These are phyloP conservation scores for Torulaspora quercuum DNA, from an alignment of 805 yeast genomes.

Conservation along the genomic window DNA sequence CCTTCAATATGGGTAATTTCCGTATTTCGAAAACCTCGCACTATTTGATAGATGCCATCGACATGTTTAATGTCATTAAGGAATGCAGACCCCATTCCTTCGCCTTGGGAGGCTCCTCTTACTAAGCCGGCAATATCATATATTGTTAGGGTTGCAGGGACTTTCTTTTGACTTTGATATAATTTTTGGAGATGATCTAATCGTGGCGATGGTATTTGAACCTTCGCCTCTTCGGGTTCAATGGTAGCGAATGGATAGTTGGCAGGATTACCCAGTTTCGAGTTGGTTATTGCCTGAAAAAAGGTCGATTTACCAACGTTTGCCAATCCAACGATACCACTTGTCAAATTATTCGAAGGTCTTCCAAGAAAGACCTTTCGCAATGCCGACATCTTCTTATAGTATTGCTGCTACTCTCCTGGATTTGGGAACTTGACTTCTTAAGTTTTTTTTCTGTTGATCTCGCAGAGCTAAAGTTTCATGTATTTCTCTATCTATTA, in stretches of 20 bases:
- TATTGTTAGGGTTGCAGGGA: slow-evolving; percentile 66
- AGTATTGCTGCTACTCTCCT: too few species aligned
- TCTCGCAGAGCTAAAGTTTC: too few species aligned
- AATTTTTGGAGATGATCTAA: slow-evolving; percentile 52
- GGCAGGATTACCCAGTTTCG: slow-evolving; percentile 93
- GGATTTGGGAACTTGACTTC: too few species aligned
- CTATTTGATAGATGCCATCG: slow-evolving; percentile 78
- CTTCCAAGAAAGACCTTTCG: slow-evolving; percentile 71
- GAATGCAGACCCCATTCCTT: slow-evolving; percentile 80
- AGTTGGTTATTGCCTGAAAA: slow-evolving; percentile 93
- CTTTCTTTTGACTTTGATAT: slow-evolving; percentile 58
- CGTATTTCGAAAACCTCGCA: slow-evolving; percentile 69
- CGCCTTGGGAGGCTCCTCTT: slow-evolving; percentile 78
- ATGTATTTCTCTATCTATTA: too few species aligned
- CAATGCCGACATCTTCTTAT: slow-evolving; percentile 33
- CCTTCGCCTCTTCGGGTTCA: slow-evolving; percentile 69
- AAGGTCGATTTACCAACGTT: slow-evolving; percentile 94
- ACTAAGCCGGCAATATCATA: slow-evolving; percentile 82
- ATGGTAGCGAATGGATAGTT: slow-evolving; percentile 97
- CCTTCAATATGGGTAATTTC: slow-evolving; percentile 74
- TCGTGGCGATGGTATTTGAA: slow-evolving; percentile 64
- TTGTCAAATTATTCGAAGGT: slow-evolving; percentile 65
- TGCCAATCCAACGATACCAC: slow-evolving; percentile 95
- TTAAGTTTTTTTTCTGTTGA: neutral
- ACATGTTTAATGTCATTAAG: slow-evolving; percentile 73